A percentile compares a stretch with the other conserved stretches of the same genome.
Conservation (phyloP, 306 rosid genomes). For the barrel medic (Medicago truncatula) region MtrunA17r5.0-ANR NC_053043.1:31212001-31212500, state of each 20-base stretch:
- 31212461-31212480: too few species aligned
- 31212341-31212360: not conserved
- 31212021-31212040: not conserved
- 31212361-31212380: not conserved
- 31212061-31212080: too few species aligned
- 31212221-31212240: not conserved
- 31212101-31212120: slow-evolving; percentile 12
- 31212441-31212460: too few species aligned
- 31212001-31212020: not conserved
- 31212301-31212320: not conserved
- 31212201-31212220: slow-evolving; percentile 2
- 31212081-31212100: slow-evolving; percentile 8
- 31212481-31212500: too few species aligned
- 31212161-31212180: slow-evolving; percentile 21
- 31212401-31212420: not conserved
- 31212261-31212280: not conserved
- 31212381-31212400: too few species aligned
- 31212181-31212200: slow-evolving; percentile 13
- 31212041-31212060: not conserved
- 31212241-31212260: slow-evolving; percentile 14
- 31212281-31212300: not conserved
- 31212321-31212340: not conserved
- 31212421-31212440: too few species aligned
- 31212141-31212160: not conserved
- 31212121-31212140: not conserved